Evolutionary conservation across 164 flowering plant genomes (phyloP).

Genomic region (Vitis vinifera): ASM3070453v1 NC_081814.1:22877501-22878000

Average conservation of each 20-base stretch:
- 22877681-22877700: constrained; percentile 51
- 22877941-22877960: constrained; percentile 50
- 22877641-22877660: constrained; percentile 51
- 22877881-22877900: constrained; percentile 22
- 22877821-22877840: constrained; percentile 46
- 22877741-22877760: constrained; percentile 18
- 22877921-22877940: constrained; percentile 25
- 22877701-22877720: constrained; percentile 43
- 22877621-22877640: constrained; percentile 76
- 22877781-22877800: constrained; percentile 15
- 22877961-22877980: constrained; percentile 46
- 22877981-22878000: constrained; percentile 63
- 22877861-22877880: constrained; percentile 56
- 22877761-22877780: constrained; percentile 33
- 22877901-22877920: constrained; percentile 15
- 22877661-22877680: constrained; percentile 54
- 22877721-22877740: constrained; percentile 50
- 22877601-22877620: constrained; percentile 70
- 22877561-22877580: constrained; percentile 27
- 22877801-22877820: constrained; percentile 39
- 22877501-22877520: constrained; percentile 33
- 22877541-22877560: constrained; percentile 34
- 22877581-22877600: constrained; percentile 39
- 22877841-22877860: constrained; percentile 62
- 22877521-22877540: constrained; percentile 36